A percentile compares a stretch with the other conserved stretches of the same genome.
phyloP scores from a whole-genome alignment of 1,139 yeast species.

The Debaryomycetaceae sp. region DNA sequence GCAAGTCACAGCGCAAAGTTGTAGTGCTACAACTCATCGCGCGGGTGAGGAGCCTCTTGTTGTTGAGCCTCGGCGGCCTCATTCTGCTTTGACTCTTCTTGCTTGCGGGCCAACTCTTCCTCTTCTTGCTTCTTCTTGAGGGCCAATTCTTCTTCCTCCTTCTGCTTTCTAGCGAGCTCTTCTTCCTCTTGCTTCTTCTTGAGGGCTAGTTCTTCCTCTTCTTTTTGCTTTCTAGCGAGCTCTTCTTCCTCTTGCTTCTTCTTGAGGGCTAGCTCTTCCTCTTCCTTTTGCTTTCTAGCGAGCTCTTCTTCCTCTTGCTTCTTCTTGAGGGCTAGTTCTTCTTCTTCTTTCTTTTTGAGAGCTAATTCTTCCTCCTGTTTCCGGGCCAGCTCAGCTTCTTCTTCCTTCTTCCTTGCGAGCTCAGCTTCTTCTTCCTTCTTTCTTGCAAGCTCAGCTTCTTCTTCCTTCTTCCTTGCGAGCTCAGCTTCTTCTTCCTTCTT shows the following conservation, averaged over 20 bases:
- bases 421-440: neutral
- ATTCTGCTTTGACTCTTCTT: neutral
- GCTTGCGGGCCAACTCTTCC: too few relatives aligned
- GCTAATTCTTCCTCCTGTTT: neutral
- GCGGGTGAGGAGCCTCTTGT: slow-evolving; percentile 5
- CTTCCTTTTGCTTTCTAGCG: slow-evolving; percentile 2
- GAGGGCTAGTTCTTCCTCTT: neutral
- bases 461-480: too few relatives aligned
- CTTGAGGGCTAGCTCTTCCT: slow-evolving; percentile 2
- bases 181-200: neutral
- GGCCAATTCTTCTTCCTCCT: neutral
- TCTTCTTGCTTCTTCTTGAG: neutral
- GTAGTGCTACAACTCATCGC: slow-evolving; percentile 13
- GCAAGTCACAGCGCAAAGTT: too few relatives aligned
- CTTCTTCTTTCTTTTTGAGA: neutral
- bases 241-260: slow-evolving; percentile 3
- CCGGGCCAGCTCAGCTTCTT: neutral
- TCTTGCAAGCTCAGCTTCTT: too few relatives aligned
- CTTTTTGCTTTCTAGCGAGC: slow-evolving; percentile 1
- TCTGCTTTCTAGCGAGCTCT: neutral
- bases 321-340: neutral
- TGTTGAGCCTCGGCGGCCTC: neutral
- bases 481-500: too few relatives aligned
- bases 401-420: neutral
- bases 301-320: neutral